These are phyloP conservation scores for Russula olivacea DNA, from an alignment of 768 basidiomycete genomes.

Conservation along the genomic window DNA sequence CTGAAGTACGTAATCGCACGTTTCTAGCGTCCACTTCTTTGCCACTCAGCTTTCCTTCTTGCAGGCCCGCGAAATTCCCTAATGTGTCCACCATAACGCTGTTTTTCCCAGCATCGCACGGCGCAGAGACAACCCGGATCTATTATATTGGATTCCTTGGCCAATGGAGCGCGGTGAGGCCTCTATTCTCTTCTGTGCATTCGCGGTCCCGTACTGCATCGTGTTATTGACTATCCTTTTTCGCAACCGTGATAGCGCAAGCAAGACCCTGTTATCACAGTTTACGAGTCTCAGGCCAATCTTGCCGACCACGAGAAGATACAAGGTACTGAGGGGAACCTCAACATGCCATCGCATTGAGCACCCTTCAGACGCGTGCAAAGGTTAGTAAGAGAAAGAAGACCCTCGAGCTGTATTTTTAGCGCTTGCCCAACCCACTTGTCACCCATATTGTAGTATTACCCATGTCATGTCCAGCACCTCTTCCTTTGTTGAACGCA, in stretches of 20 bases:
- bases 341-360: constrained; percentile 42
- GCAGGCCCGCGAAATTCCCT: constrained; percentile 80
- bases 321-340: constrained; percentile 63
- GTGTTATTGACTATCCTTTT: not conserved
- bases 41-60: not conserved
- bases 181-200: not conserved
- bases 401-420: constrained; percentile 8
- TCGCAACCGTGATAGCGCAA: constrained; percentile 49
- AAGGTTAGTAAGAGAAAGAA: not conserved
- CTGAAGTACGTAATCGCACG: constrained; percentile 53
- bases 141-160: constrained; percentile 88
- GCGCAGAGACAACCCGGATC: constrained; percentile 66
- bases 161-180: constrained; percentile 65
- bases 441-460: not conserved
- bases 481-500: too few species aligned
- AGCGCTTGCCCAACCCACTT: not conserved
- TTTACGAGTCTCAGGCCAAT: constrained; percentile 86
- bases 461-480: not conserved
- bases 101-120: constrained; percentile 75
- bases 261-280: constrained; percentile 68
- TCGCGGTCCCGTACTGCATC: not conserved
- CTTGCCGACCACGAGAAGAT: constrained; percentile 85
- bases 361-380: too few species aligned
- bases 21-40: not conserved
- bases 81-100: constrained; percentile 76